Evolutionary conservation across 2,329 filamentous ascomycete genomes (phyloP).

Genomic region (Lachnum nothofagi): DNA sequence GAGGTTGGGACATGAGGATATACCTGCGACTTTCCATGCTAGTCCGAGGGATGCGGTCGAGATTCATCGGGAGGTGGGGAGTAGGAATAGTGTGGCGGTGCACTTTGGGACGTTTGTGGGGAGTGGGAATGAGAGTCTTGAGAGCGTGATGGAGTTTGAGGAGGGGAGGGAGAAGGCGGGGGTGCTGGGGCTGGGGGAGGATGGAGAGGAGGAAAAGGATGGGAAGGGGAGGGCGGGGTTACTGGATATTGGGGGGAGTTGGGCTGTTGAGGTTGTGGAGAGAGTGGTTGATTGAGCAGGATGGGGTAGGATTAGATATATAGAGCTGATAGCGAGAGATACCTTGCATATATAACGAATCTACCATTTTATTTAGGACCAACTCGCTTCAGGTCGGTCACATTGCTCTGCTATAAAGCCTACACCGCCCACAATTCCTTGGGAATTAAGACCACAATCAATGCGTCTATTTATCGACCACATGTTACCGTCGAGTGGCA

Average conservation of each 20-base stretch:
- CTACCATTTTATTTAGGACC: too few relatives aligned
- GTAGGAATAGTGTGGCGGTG: constrained; percentile 17
- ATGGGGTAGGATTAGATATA: too few relatives aligned
- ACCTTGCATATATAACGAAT: too few relatives aligned
- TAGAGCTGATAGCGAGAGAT: too few relatives aligned
- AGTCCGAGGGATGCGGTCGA: constrained; percentile 19
- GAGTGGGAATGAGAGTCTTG: constrained; percentile 19
- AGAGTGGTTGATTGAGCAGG: background rate
- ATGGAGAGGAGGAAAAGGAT: background rate
- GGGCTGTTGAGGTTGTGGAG: constrained; percentile 14
- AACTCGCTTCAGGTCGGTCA: too few relatives aligned
- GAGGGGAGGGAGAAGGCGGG: constrained; percentile 14
- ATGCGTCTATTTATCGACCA: too few relatives aligned
- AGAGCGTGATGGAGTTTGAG: constrained; percentile 22
- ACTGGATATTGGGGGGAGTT: constrained; percentile 21
- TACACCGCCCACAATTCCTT: too few relatives aligned
- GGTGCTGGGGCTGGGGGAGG: constrained; percentile 9
- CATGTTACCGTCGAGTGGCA: too few relatives aligned
- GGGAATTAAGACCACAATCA: too few relatives aligned
- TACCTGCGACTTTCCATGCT: constrained; percentile 19
- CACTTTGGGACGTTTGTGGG: constrained; percentile 27
- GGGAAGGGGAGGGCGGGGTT: constrained; percentile 14
- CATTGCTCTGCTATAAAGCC: too few relatives aligned
- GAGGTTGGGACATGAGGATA: constrained; percentile 19
- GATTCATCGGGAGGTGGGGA: constrained; percentile 19